Conservation (phyloP, 2,329 filamentous ascomycete species). For the Talaromyces pinophilus region DNA sequence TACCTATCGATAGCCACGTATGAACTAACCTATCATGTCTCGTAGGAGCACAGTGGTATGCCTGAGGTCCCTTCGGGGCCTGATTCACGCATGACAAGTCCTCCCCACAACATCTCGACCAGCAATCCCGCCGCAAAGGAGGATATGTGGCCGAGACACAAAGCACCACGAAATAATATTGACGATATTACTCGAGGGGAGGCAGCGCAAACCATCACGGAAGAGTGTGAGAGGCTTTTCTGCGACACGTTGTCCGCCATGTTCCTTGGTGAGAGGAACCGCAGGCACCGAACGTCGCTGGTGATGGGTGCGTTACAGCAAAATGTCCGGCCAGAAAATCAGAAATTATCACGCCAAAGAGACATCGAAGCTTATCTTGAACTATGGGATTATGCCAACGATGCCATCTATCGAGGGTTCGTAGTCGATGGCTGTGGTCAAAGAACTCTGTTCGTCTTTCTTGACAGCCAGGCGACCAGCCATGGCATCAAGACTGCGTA, state of each 20-base stretch:
- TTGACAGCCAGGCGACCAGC: slow-evolving; percentile 70
- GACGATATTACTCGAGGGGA: slow-evolving; percentile 60
- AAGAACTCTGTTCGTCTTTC: slow-evolving; percentile 84
- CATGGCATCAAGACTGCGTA: slow-evolving; percentile 86
- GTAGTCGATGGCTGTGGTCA: slow-evolving; percentile 69
- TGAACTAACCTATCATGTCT: slow-evolving; percentile 17
- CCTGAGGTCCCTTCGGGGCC: slow-evolving; percentile 89
- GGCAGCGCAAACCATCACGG: slow-evolving; percentile 94
- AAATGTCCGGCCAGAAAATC: slow-evolving; percentile 32
- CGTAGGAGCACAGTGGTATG: slow-evolving; percentile 84
- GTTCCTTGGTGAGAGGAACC: slow-evolving; percentile 94
- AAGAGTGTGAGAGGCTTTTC: slow-evolving; percentile 99
- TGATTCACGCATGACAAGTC: slow-evolving; percentile 82
- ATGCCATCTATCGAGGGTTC: slow-evolving; percentile 83
- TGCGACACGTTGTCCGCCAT: slow-evolving; percentile 90
- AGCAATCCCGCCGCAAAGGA: slow-evolving; percentile 58
- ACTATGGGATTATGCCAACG: slow-evolving; percentile 73
- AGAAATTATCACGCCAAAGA: slow-evolving; percentile 23
- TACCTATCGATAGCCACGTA: no score
- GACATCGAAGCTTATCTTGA: slow-evolving; percentile 41
- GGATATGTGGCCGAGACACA: slow-evolving; percentile 46
- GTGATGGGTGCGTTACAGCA: slow-evolving; percentile 70
- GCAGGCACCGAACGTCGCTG: slow-evolving; percentile 75
- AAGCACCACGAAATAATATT: slow-evolving; percentile 43
- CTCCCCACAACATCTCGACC: slow-evolving; percentile 74